These are phyloP conservation scores for Paratinospora sagittata DNA, from an alignment of 164 flowering plant species.

Conservation along the genomic window DNA sequence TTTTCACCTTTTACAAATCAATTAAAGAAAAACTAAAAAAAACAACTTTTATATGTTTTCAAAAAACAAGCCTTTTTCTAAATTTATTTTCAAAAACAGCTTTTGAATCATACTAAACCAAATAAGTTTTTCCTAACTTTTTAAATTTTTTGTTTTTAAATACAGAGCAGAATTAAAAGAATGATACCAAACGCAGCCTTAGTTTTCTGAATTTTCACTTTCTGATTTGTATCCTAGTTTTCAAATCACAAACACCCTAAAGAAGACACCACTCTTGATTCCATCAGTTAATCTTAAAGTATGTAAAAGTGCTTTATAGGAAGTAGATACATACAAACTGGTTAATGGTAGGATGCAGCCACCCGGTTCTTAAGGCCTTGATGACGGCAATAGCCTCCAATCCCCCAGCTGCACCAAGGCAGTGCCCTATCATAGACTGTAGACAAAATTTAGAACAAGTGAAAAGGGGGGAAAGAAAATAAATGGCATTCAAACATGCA, in stretches of 20 bases:
- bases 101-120: too few species aligned
- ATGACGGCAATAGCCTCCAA: constrained; percentile 92
- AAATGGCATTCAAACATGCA: neutral
- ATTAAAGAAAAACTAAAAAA: too few species aligned
- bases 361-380: constrained; percentile 80
- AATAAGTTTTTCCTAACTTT: too few species aligned
- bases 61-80: too few species aligned
- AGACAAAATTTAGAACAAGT: neutral
- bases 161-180: too few species aligned
- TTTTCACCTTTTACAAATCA: too few species aligned
- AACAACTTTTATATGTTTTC: too few species aligned
- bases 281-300: neutral
- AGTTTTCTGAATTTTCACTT: too few species aligned
- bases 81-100: too few species aligned
- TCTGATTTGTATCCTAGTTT: too few species aligned
- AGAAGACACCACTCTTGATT: neutral
- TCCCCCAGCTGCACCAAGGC: constrained; percentile 96
- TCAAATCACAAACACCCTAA: neutral
- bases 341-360: constrained; percentile 89
- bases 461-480: neutral
- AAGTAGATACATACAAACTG: constrained; percentile 59
- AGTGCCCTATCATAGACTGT: constrained; percentile 97
- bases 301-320: neutral
- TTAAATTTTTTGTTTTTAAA: too few species aligned
- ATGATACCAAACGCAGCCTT: too few species aligned